A percentile compares a stretch with the other conserved stretches of the same genome.
These are phyloP conservation scores for Ilyonectria sp. DNA, from an alignment of 2,329 filamentous ascomycete genomes.

Conservation along the genomic window DNA sequence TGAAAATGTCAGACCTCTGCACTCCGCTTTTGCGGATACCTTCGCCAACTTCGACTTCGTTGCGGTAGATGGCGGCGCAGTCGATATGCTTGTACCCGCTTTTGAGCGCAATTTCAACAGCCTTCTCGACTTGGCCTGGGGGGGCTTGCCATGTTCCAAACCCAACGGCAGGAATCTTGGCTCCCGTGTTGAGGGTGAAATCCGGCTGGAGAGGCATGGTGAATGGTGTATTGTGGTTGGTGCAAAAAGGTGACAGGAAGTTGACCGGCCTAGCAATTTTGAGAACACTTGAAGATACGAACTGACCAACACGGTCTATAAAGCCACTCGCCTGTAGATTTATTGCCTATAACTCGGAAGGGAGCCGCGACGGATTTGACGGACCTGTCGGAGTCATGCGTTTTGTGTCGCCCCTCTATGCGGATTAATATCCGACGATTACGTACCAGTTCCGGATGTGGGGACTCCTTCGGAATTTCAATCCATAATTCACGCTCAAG, in stretches of 20 bases:
- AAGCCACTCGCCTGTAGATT: not conserved
- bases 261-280: too few relatives aligned
- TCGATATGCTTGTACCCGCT: constrained; percentile 61
- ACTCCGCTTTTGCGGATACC: constrained; percentile 58
- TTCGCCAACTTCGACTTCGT: constrained; percentile 59
- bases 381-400: not conserved
- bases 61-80: constrained; percentile 61
- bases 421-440: constrained; percentile 1
- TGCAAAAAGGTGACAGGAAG: not conserved
- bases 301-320: not conserved
- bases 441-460: not conserved
- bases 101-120: constrained; percentile 57
- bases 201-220: constrained; percentile 33
- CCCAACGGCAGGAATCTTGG: constrained; percentile 81
- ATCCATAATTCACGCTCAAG: not conserved
- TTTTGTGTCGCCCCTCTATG: not conserved
- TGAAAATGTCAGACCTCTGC: constrained; percentile 59
- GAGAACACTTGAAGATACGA: not conserved
- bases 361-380: not conserved
- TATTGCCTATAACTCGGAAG: not conserved
- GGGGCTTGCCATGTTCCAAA: constrained; percentile 79
- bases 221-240: not conserved
- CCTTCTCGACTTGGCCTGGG: constrained; percentile 59
- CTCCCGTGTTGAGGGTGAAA: constrained; percentile 78
- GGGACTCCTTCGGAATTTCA: not conserved